Evolutionary conservation across 371 early-diverging fungal genomes (phyloP).

Genomic region (Basidiobolus meristosporus): DNA sequence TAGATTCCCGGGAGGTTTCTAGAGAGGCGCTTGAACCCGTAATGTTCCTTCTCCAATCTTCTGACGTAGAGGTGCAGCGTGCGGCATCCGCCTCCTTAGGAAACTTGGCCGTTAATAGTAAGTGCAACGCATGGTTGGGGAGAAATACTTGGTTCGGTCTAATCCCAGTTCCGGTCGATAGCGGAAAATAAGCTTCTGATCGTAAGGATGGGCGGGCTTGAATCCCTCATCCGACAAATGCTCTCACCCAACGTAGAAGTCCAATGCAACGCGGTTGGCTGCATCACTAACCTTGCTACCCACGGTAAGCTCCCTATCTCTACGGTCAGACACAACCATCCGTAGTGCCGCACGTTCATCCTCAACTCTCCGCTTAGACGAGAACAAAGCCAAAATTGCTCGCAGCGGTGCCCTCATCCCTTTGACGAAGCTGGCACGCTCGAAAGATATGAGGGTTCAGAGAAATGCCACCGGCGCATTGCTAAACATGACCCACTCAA

Average conservation of each 20-base stretch:
- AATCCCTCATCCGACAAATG: conserved; percentile 80
- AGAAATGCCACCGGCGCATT: conserved; percentile 86
- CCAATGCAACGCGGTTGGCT: conserved; percentile 90
- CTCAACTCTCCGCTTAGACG: too few species aligned
- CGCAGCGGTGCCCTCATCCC: conserved; percentile 64
- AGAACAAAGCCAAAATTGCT: conserved; percentile 76
- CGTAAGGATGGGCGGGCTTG: conserved; percentile 69
- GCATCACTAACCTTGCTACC: conserved; percentile 86
- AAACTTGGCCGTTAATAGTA: conserved; percentile 73
- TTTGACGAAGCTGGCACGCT: conserved; percentile 56
- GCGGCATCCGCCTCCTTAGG: conserved; percentile 80
- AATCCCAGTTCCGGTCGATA: too few species aligned
- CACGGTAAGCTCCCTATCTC: too few species aligned
- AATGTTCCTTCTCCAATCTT: conserved; percentile 59
- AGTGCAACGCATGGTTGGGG: too few species aligned
- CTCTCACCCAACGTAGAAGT: conserved; percentile 72
- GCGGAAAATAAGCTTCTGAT: conserved; percentile 72
- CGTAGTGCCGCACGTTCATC: too few species aligned
- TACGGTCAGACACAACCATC: too few species aligned
- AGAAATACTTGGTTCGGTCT: too few species aligned
- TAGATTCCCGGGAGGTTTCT: conserved; percentile 62
- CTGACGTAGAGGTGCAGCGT: conserved; percentile 74
- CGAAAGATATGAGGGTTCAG: conserved; percentile 74
- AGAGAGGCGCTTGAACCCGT: conserved; percentile 67
- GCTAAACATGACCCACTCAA: conserved; percentile 84